These are phyloP conservation scores for Leucocoprinus sp. DNA, from an alignment of 768 basidiomycete genomes.

Conservation along the genomic window DNA sequence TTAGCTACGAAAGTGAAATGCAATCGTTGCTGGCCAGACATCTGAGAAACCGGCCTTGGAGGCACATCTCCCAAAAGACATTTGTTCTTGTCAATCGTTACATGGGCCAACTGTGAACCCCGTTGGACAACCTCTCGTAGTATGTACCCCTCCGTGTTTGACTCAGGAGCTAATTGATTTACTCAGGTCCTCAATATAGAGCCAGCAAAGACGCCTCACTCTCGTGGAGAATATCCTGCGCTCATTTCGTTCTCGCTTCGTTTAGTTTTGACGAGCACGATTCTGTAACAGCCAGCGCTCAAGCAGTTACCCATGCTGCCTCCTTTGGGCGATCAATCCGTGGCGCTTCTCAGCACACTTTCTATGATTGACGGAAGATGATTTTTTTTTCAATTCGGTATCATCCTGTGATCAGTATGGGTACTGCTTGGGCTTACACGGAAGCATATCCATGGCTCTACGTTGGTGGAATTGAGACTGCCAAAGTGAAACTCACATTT, in stretches of 20 bases:
- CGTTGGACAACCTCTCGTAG: conserved; percentile 82
- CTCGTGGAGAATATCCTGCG: conserved; percentile 79
- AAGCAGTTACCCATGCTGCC: conserved; percentile 96
- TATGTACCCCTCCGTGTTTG: conserved; percentile 14
- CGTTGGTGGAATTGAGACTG: conserved; percentile 95
- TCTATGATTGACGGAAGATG: too few species aligned
- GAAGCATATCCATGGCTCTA: conserved; percentile 91
- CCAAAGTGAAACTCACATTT: conserved; percentile 93
- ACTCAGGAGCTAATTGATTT: not conserved
- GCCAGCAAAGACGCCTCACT: conserved; percentile 63
- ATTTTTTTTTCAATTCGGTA: too few species aligned
- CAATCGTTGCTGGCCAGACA: conserved; percentile 92
- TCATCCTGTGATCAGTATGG: conserved; percentile 63
- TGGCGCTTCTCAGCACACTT: too few species aligned
- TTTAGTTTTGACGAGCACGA: conserved; percentile 96
- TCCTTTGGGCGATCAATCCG: conserved; percentile 66
- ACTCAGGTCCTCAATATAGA: conserved; percentile 78
- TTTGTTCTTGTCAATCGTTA: conserved; percentile 89
- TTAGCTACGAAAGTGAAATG: conserved; percentile 86
- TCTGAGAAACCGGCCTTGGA: conserved; percentile 90
- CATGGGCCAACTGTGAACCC: conserved; percentile 90
- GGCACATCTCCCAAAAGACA: conserved; percentile 76
- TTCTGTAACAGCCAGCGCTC: conserved; percentile 92
- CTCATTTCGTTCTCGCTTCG: conserved; percentile 76
- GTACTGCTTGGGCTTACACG: conserved; percentile 84